Conservation (phyloP, 148 eudicot genomes). For the Suaeda aralocaspica region DNA sequence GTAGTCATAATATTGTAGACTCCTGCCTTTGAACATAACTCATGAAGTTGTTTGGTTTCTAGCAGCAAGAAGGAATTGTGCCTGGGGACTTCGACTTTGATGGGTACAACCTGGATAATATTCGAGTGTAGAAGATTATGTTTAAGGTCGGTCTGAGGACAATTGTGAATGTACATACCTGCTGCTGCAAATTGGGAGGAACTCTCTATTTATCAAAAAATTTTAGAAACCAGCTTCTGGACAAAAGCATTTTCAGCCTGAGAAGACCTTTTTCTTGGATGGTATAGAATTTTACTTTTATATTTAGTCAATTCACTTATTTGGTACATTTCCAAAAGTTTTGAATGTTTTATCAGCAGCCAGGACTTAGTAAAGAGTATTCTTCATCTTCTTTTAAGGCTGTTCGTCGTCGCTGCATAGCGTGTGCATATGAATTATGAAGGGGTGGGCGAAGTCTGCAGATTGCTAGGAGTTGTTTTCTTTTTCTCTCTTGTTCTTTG, state of each 20-base stretch:
- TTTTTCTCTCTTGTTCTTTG: neutral
- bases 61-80: constrained; percentile 62
- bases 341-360: constrained; percentile 23
- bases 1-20: neutral
- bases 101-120: constrained; percentile 54
- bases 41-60: constrained; percentile 26
- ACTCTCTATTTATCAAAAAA: constrained; percentile 8
- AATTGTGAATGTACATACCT: constrained; percentile 41
- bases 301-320: neutral
- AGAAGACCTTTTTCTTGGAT: constrained; percentile 14
- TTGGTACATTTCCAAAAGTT: constrained; percentile 18
- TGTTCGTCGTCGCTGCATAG: constrained; percentile 20
- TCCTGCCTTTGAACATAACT: constrained; percentile 12
- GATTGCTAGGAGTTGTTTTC: constrained; percentile 28
- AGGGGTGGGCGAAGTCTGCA: constrained; percentile 26
- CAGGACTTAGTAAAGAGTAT: neutral
- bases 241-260: constrained; percentile 9
- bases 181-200: constrained; percentile 25
- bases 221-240: constrained; percentile 3
- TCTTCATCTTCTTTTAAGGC: constrained; percentile 3
- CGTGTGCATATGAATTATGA: constrained; percentile 28
- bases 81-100: constrained; percentile 56
- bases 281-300: constrained; percentile 14
- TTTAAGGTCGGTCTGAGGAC: constrained; percentile 9
- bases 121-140: constrained; percentile 35